These are phyloP conservation scores for Typha latifolia DNA, from an alignment of 176 grass and related monocot genomes.

Conservation along the genomic window DNA sequence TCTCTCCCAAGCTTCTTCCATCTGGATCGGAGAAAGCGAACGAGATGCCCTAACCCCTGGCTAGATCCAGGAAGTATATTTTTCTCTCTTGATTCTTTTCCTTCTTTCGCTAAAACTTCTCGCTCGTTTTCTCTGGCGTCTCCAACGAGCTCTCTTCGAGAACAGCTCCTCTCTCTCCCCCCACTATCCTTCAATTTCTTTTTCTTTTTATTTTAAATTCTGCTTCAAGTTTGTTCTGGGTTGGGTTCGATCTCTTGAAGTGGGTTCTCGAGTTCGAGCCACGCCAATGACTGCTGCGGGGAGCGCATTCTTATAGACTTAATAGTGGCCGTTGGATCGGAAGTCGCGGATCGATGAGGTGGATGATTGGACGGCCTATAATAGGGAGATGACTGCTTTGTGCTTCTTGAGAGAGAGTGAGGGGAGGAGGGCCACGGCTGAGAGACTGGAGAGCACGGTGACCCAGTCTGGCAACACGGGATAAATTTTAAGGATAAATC, in stretches of 20 bases:
- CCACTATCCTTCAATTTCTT: neutral
- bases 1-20: slow-evolving; percentile 94
- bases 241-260: slow-evolving; percentile 5
- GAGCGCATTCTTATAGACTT: slow-evolving; percentile 6
- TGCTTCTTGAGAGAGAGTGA: slow-evolving; percentile 66
- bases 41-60: too few relatives aligned
- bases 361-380: slow-evolving; percentile 24
- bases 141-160: neutral
- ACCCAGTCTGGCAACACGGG: too few relatives aligned
- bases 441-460: too few relatives aligned
- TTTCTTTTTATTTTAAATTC: slow-evolving; percentile 4
- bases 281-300: neutral
- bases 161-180: neutral
- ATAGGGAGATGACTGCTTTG: neutral
- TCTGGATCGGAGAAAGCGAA: slow-evolving; percentile 17
- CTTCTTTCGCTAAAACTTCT: neutral
- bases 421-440: too few relatives aligned
- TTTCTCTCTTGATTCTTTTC: neutral
- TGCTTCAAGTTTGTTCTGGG: neutral
- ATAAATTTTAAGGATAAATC: too few relatives aligned
- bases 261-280: slow-evolving; percentile 6
- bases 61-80: neutral
- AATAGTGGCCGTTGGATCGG: slow-evolving; percentile 22
- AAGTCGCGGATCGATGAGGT: slow-evolving; percentile 47
- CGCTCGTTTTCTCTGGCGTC: too few relatives aligned